phyloP scores from a whole-genome alignment of 306 rosid species.

The Alnus glutinosa region DNA sequence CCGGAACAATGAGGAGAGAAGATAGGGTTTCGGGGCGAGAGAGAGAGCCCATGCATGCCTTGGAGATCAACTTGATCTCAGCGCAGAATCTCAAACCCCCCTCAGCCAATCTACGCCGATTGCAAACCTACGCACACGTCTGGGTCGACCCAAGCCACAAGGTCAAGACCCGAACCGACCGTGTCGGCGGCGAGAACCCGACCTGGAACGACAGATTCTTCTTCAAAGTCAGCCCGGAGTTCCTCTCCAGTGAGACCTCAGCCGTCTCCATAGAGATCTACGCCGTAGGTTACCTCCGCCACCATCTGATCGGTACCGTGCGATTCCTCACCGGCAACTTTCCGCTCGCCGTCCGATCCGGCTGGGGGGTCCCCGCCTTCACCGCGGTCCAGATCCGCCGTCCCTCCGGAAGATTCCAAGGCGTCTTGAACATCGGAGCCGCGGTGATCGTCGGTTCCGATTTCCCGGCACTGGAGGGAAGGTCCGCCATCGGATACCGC shows the following conservation, averaged over 20 bases:
- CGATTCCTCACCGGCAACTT: conserved; percentile 73
- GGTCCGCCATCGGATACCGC: conserved; percentile 64
- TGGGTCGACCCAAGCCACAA: conserved; percentile 63
- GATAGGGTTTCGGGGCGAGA: conserved; percentile 23
- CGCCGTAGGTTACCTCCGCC: conserved; percentile 60
- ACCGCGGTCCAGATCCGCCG: conserved; percentile 76
- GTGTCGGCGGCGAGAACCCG: conserved; percentile 66
- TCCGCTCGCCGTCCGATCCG: conserved; percentile 23
- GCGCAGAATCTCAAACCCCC: conserved; percentile 73
- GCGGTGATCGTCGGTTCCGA: conserved; percentile 47
- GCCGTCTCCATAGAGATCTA: conserved; percentile 64
- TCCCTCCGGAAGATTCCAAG: conserved; percentile 79
- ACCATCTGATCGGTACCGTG: conserved; percentile 63
- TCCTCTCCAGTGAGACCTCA: conserved; percentile 72
- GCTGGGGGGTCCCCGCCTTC: conserved; percentile 52
- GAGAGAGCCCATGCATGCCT: conserved; percentile 37
- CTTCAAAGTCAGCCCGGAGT: conserved; percentile 70
- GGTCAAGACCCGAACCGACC: conserved; percentile 71
- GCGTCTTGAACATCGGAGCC: conserved; percentile 73
- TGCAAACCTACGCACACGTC: conserved; percentile 66
- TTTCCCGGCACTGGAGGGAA: conserved; percentile 41
- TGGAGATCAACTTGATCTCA: conserved; percentile 94
- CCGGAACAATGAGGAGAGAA: conserved; percentile 33
- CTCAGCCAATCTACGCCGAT: conserved; percentile 36
- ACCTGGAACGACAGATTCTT: conserved; percentile 93